These are phyloP conservation scores for Leucocoprinus leucothites DNA, from an alignment of 768 basidiomycete genomes.

Conservation along the genomic window DNA sequence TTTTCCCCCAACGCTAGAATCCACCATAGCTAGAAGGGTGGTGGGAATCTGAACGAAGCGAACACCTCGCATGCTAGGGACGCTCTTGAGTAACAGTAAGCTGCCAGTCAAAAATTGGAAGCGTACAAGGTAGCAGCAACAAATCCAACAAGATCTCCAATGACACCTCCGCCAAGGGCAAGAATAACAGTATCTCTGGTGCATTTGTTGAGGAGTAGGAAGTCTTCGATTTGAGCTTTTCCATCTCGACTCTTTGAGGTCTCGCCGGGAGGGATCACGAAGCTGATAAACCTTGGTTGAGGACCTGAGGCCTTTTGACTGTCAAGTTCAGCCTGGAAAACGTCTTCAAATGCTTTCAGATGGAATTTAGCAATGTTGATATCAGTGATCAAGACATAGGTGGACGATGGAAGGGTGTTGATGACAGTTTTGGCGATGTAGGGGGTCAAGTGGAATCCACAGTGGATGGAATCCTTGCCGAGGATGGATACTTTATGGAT, in stretches of 20 bases:
- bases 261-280: slow-evolving; percentile 88
- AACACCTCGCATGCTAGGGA: slow-evolving; percentile 88
- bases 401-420: slow-evolving; percentile 66
- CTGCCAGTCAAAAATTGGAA: neutral
- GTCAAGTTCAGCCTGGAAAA: slow-evolving; percentile 51
- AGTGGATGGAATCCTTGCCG: slow-evolving; percentile 84
- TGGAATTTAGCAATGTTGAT: slow-evolving; percentile 83
- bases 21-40: slow-evolving; percentile 96
- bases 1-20: slow-evolving; percentile 96
- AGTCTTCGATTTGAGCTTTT: slow-evolving; percentile 94
- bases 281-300: slow-evolving; percentile 67
- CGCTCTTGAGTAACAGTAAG: slow-evolving; percentile 10
- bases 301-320: slow-evolving; percentile 19
- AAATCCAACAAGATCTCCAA: slow-evolving; percentile 95
- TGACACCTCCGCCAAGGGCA: slow-evolving; percentile 94
- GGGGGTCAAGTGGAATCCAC: slow-evolving; percentile 88
- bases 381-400: slow-evolving; percentile 93
- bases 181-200: slow-evolving; percentile 92
- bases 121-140: slow-evolving; percentile 96
- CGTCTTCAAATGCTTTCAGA: slow-evolving; percentile 61
- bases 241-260: slow-evolving; percentile 87
- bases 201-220: slow-evolving; percentile 80
- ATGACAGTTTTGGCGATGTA: slow-evolving; percentile 81
- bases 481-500: slow-evolving; percentile 81
- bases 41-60: slow-evolving; percentile 96